Base-by-base conservation (phyloP, 192 early-diverging fungal genomes). In the Spizellomyces sp. region DNA sequence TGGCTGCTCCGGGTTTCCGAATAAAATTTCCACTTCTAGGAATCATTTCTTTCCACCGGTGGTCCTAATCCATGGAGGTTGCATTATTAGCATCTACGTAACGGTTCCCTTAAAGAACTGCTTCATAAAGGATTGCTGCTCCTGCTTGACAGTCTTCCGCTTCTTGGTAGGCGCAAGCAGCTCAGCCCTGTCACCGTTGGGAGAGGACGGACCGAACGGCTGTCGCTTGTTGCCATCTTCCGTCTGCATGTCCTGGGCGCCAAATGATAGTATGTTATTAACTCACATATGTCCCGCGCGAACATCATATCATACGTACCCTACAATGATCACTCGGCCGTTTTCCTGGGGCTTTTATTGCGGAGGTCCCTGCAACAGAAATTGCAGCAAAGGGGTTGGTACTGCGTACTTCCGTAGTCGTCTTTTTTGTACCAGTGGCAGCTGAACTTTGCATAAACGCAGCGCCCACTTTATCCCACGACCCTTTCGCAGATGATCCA, bases 1-100 rank as follows among this genome's bases (percentile, higher is more conserved):
- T 77, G 75, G 75, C 27, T 47, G 10, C 19, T 70, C 22, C 50
- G 50, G 4, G 17, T 19, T 12, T 12, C 50, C 12, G 17, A 54
- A 54, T 54, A 54, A 54, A n/a, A 54, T 54, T 52, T n/a, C 12
- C 50, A 19, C 17, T 54, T 54, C 4, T 54, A 19, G 4, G 50
- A 19, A 54, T 54, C 14, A 0, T 54, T 12, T 12, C 1, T 12
- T 54, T 54, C 50, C 50, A 19, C 14, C 17, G 50, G 0, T n/a
- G 12, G 50, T 19, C 50, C 50, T 12, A n/a, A 12, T 12, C 12
- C 50, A 19, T 19, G 50, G 9, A 54, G 50, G 4, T 12, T 54
- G 14, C 14, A 19, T n/a, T 54, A 4, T 2, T 54, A 19, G 12
- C 14, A 19, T n/a, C 50, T 12, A 54, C 12, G 50, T n/a, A 54